These are phyloP conservation scores for Borovskyia barvae DNA, from an alignment of 208 protist species.

Conservation along the genomic window DNA sequence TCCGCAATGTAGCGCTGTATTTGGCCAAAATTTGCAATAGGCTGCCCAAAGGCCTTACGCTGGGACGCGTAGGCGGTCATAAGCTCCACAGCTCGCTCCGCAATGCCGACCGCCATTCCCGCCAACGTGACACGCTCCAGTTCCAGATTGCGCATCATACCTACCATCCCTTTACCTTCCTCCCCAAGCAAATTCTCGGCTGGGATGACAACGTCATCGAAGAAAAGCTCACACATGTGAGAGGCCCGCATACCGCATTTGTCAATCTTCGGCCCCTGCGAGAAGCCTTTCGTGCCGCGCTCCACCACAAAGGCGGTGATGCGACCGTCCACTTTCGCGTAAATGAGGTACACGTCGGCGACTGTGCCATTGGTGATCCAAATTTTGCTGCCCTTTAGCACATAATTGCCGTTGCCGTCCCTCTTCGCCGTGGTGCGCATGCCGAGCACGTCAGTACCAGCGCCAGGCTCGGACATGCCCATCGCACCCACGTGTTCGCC, in stretches of 20 bases:
- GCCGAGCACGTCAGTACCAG: conserved; percentile 94
- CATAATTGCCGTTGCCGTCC: conserved; percentile 65
- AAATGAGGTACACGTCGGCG: conserved; percentile 95
- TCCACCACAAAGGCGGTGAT: conserved; percentile 73
- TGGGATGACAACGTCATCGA: conserved; percentile 64
- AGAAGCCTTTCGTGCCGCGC: conserved; percentile 56
- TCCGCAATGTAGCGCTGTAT: conserved; percentile 96
- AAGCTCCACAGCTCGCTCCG: conserved; percentile 68
- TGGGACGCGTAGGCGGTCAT: conserved; percentile 88
- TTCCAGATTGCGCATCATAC: conserved; percentile 86
- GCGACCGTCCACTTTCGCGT: conserved; percentile 93
- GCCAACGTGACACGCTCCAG: conserved; percentile 77
- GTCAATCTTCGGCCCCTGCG: conserved; percentile 65
- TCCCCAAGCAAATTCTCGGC: conserved; percentile 66
- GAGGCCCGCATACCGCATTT: conserved; percentile 84
- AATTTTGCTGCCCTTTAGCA: conserved; percentile 96
- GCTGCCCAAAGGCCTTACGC: conserved; percentile 90
- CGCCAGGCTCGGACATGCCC: conserved; percentile 94
- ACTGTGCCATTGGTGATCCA: conserved; percentile 98
- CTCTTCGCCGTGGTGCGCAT: conserved; percentile 91
- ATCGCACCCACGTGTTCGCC: conserved; percentile 96
- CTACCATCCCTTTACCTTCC: conserved; percentile 58
- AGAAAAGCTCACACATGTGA: conserved; percentile 76
- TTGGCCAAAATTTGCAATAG: conserved; percentile 91
- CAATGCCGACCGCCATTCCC: conserved; percentile 84